A percentile compares a stretch with the other conserved stretches of the same genome.
Evolutionary conservation across 495 filamentous ascomycete species (phyloP).

Genomic region (Aspergillus coremiiformis): DNA sequence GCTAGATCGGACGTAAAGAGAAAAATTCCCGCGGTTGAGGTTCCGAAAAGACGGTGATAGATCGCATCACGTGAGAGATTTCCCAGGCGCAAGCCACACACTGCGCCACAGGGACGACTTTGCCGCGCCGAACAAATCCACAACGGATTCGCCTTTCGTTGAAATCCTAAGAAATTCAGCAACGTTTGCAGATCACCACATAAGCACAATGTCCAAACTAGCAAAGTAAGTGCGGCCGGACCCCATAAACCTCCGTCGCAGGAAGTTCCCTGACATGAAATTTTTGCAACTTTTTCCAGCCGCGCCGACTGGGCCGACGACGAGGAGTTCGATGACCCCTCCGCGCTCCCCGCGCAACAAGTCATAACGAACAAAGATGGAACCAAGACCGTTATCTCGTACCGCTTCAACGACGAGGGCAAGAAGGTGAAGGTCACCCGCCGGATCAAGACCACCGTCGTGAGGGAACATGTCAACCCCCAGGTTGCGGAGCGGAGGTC

Average conservation of each 20-base stretch:
- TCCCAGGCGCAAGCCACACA: slow-evolving; percentile 25
- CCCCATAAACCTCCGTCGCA: background rate
- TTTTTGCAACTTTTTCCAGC: slow-evolving; percentile 29
- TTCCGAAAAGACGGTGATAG: too few species aligned
- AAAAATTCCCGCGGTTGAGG: background rate
- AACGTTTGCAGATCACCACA: slow-evolving; percentile 22
- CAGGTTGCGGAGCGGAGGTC: slow-evolving; percentile 86
- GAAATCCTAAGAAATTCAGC: slow-evolving; percentile 42
- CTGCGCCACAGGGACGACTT: slow-evolving; percentile 34
- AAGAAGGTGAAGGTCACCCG: slow-evolving; percentile 96
- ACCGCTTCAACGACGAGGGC: slow-evolving; percentile 83
- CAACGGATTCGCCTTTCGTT: slow-evolving; percentile 42
- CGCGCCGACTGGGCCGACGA: slow-evolving; percentile 95
- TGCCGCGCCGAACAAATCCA: slow-evolving; percentile 41
- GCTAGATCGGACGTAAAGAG: background rate
- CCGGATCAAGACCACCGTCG: slow-evolving; percentile 80
- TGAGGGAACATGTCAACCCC: slow-evolving; percentile 90
- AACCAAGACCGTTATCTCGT: slow-evolving; percentile 88
- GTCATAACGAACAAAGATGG: slow-evolving; percentile 94
- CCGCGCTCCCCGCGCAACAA: slow-evolving; percentile 73
- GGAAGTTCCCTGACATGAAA: slow-evolving; percentile 15
- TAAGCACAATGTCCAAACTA: slow-evolving; percentile 41
- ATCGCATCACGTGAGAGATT: slow-evolving; percentile 21
- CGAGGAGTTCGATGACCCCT: slow-evolving; percentile 77
- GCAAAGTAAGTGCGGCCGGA: slow-evolving; percentile 32